Conservation (phyloP, 2,329 filamentous ascomycete genomes). For the Nothophoma quercina region DNA sequence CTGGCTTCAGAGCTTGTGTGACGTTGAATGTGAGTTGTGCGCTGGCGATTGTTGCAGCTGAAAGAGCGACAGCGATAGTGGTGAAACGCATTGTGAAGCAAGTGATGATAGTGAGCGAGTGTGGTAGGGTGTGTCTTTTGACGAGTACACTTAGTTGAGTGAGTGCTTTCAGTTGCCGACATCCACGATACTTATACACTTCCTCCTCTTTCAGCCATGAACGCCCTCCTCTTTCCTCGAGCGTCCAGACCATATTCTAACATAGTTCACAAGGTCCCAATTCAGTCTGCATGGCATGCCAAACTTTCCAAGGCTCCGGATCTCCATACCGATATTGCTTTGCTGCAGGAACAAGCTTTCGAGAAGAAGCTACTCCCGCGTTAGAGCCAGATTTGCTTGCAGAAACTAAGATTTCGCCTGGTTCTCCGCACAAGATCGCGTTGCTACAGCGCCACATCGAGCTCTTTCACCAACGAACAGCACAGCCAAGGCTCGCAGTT, state of each 20-base stretch:
- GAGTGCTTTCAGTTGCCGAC: background rate
- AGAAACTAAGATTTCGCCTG: background rate
- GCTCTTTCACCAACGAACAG: background rate
- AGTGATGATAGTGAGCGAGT: background rate
- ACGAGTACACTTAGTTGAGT: background rate
- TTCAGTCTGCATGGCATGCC: background rate
- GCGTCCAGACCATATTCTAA: background rate
- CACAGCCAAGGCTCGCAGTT: background rate
- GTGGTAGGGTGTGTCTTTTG: background rate
- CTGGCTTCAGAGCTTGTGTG: conserved; percentile 22
- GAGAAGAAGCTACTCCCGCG: background rate
- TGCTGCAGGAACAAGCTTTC: conserved; percentile 12
- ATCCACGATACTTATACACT: background rate
- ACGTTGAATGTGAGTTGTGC: conserved; percentile 35
- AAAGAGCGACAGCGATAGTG: background rate
- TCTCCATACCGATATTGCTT: conserved; percentile 12
- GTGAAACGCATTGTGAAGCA: conserved; percentile 8
- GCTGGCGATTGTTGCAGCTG: conserved; percentile 4
- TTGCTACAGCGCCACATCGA: conserved; percentile 6
- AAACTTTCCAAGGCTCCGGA: background rate
- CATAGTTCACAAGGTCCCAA: background rate
- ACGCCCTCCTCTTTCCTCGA: background rate
- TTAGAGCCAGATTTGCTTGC: background rate
- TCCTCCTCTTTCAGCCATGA: background rate
- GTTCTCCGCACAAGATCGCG: conserved; percentile 4